Base-by-base conservation (phyloP, 352 stramenopile species). In the Pythium guiyangense region DNA sequence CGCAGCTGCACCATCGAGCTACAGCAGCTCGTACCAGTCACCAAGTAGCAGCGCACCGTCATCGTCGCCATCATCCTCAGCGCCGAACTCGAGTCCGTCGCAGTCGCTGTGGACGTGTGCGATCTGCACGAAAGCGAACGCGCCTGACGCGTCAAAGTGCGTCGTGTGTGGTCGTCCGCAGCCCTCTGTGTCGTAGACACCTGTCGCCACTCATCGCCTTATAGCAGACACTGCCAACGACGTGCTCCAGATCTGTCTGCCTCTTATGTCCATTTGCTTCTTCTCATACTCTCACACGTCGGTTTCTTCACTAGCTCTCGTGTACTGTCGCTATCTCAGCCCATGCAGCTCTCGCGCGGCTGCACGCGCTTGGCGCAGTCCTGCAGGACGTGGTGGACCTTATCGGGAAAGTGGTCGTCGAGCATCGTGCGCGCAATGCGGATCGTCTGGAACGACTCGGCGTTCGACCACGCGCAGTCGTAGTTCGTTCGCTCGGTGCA, bases 381-480 rank as follows among this genome's bases (percentile, higher is more conserved):
- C 50, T 93, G 76, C 8, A 95, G 73, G 46, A 95, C 85, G 58
- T 85, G 80, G 63, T 95, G 82, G 5, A 95, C 84, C 59, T 94
- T 95, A 68, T 95, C 84, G 1, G 85, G 84, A 50, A 95, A 95
- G 57, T 95, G 86, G 49, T 95, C 84, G 66, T 93, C 84, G 22
- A 95, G 68, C 84, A 95, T 95, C 27, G 84, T 93, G 22, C 84
- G 82, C 15, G 74, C 78, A 27, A 95, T 92, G 50, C 77, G 71
- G 40, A 94, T 92, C 50, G 70, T 78, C 55, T 73, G 67, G 54
- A 94, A 94, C 47, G 84, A 62, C 6, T 74, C 73, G 42, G 71
- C 65, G 1, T 64, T 69, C 15, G 80, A 74, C 85, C 85, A 94
- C 15, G 64, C 68, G 57, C 83, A 92, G 34, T 85, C 75, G 63